A percentile compares a stretch with the other conserved stretches of the same genome.
phyloP scores from a whole-genome alignment of 352 stramenopile species.

The Pythium volutum region DNA sequence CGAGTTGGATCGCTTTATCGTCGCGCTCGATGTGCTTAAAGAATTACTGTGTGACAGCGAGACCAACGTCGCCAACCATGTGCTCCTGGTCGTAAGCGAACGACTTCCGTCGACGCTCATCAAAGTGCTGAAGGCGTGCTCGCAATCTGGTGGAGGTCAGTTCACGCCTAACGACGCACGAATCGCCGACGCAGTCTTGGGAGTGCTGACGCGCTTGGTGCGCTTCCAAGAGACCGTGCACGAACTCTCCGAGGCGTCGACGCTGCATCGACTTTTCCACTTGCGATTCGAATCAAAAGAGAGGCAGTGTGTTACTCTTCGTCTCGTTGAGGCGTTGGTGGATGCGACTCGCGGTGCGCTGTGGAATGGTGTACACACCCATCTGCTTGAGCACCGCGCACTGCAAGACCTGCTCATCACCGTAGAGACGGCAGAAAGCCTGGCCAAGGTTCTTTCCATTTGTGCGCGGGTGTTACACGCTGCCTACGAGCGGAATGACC shows the following conservation, averaged over 20 bases:
- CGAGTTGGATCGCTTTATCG: constrained; percentile 8
- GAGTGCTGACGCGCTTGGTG: constrained; percentile 31
- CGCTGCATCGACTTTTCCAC: constrained; percentile 50
- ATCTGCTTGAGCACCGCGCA: constrained; percentile 21
- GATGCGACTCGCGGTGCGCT: background rate
- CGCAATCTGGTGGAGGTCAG: background rate
- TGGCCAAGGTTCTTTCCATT: constrained; percentile 16
- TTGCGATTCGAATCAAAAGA: constrained; percentile 28
- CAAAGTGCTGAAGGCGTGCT: constrained; percentile 44
- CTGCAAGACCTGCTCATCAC: constrained; percentile 14
- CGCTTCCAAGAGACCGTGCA: constrained; percentile 40
- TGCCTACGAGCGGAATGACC: constrained; percentile 2
- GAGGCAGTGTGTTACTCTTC: constrained; percentile 18
- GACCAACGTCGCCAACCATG: constrained; percentile 24
- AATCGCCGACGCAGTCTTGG: constrained; percentile 26
- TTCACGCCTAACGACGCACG: background rate
- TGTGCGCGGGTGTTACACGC: constrained; percentile 12
- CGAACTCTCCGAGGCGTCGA: constrained; percentile 45
- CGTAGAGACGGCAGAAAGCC: background rate
- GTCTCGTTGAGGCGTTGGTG: constrained; percentile 12
- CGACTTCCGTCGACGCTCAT: constrained; percentile 52
- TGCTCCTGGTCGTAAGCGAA: constrained; percentile 41
- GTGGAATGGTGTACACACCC: constrained; percentile 11
- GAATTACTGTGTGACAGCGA: constrained; percentile 23
- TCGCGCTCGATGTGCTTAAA: constrained; percentile 31